Evolutionary conservation across 2,329 filamentous ascomycete species (phyloP), one percentile per base, ranked within the genome.

Genomic region (Cladosporium phlei): DNA sequence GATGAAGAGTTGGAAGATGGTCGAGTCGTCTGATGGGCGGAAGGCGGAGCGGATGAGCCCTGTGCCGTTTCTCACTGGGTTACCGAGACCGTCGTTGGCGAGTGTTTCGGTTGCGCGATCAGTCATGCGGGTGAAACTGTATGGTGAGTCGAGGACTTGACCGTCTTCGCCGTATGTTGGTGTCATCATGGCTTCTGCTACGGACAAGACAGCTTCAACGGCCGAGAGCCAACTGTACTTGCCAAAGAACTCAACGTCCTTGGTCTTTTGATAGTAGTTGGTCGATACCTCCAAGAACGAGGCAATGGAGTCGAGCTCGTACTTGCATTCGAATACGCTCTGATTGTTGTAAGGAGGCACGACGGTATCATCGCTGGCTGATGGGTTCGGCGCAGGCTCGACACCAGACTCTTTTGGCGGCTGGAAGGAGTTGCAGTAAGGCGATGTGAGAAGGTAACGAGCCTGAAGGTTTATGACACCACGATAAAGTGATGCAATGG

Each of bases 391-490:
- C 2, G 66, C 64, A 4, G 66, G 62, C 3, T 55, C 46, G 10
- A 76, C 62, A 2, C 64, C 65, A 27, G 72, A 74, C 48, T 76
- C 73, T 1, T 66, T 59, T 1, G 74, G 74, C 17, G 74, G 70
- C 52, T 77, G 74, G 55, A 76, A 76, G 4, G 71, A 69, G 57
- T 77, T 75, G 63, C 73, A 76, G 55, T 74, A 76, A 5, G 74
- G 73, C 12, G 77, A 78, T 24, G 76, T 75, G 45, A 79, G 71
- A 42, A 88, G 74, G 62, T 86, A 87, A 34, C 83, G 73, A 17
- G 82, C 73, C 60, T 88, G 84, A 5, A 85, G 71, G 60, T 88
- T 87, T 62, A 88, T 84, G 2, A 84, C 76, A 1, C 84, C 84
- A 11, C 83, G 76, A 66, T 82, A 86, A 0, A 88, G 68, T 17